phyloP scores from a whole-genome alignment of 345 rosid species.

The Euphorbia lathyris region DNA sequence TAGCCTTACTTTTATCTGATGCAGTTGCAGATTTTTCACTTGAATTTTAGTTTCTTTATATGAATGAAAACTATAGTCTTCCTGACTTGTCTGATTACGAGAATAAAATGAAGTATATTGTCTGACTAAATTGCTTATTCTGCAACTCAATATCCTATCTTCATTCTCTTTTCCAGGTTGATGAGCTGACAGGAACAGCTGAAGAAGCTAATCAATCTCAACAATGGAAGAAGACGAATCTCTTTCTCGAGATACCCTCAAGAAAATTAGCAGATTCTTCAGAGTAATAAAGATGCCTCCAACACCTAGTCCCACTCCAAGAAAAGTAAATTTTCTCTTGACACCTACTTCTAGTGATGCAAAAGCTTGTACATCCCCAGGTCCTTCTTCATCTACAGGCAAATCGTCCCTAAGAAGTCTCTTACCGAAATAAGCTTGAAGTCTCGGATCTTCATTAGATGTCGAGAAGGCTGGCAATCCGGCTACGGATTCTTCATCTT shows the following conservation, averaged over 20 bases:
- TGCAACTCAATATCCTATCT: constrained; percentile 9
- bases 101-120: background rate
- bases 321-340: constrained; percentile 71
- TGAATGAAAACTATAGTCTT: background rate
- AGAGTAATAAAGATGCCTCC: constrained; percentile 61
- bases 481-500: constrained; percentile 35
- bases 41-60: background rate
- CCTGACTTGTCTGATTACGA: background rate
- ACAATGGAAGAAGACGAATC: constrained; percentile 61
- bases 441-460: constrained; percentile 46
- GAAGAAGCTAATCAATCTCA: constrained; percentile 46
- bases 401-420: constrained; percentile 67
- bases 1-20: background rate
- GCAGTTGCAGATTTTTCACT: background rate
- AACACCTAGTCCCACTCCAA: constrained; percentile 76
- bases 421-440: constrained; percentile 60
- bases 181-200: constrained; percentile 38
- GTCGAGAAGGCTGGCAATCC: constrained; percentile 50
- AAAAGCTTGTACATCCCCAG: constrained; percentile 42
- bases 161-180: constrained; percentile 39
- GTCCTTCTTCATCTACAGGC: constrained; percentile 44
- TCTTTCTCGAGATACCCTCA: constrained; percentile 75
- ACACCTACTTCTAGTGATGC: constrained; percentile 51
- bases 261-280: constrained; percentile 43
- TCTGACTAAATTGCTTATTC: constrained; percentile 16